Percentiles rank a stretch among this genome's conserved stretches.
Evolutionary conservation across 176 grass and related monocot genomes (phyloP).

Genomic region (Alopecurus myosuroides): DNA sequence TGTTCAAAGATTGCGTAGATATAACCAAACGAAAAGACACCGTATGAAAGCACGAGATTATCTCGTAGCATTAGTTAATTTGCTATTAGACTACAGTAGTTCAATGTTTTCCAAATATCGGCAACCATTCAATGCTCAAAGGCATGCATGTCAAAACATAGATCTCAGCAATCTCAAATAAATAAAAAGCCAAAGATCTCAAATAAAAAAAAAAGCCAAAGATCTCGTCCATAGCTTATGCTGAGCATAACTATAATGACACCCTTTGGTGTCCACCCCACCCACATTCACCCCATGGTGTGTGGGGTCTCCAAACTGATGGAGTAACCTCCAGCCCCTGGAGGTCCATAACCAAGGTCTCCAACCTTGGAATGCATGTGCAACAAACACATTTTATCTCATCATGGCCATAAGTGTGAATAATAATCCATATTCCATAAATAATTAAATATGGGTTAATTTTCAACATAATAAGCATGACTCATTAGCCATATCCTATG

Average conservation of each 20-base stretch:
- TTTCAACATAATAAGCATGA: neutral
- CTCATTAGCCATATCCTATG: neutral
- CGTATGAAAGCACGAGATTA: neutral
- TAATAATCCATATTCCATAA: neutral
- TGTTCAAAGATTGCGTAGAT: neutral
- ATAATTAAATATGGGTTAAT: neutral
- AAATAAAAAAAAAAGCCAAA: neutral
- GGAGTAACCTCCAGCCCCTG: neutral
- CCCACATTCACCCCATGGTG: neutral
- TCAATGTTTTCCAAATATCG: neutral
- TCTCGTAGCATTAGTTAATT: neutral
- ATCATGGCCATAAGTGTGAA: neutral
- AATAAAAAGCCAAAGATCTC: neutral
- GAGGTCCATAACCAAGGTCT: neutral
- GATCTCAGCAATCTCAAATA: neutral
- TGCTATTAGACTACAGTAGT: neutral
- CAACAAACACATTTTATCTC: neutral
- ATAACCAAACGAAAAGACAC: neutral
- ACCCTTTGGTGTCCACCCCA: neutral
- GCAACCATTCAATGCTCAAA: slow-evolving; percentile 1
- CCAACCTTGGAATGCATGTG: neutral
- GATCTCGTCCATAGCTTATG: neutral
- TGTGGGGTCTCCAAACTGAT: neutral
- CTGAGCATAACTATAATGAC: neutral
- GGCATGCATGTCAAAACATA: slow-evolving; percentile 4